Evolutionary conservation across 1,139 yeast species (phyloP).

Genomic region (Candida freyschussii): DNA sequence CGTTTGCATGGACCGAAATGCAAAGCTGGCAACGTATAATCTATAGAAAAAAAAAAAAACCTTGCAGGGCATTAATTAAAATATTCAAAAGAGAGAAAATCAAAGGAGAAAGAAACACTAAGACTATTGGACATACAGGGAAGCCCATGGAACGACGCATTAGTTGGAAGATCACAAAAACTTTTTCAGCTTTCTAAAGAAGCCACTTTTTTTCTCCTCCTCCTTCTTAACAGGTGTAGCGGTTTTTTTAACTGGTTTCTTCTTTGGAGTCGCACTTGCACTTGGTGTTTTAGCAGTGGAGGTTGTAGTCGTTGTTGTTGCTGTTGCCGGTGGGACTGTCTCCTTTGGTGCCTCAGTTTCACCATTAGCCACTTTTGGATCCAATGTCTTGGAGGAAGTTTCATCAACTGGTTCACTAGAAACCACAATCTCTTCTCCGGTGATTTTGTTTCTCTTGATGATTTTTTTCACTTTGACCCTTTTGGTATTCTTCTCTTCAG

Average conservation of each 20-base stretch:
- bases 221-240: conserved; percentile 5
- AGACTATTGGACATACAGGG: no score
- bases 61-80: no score
- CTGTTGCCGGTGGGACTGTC: not conserved
- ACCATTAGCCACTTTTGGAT: conserved; percentile 14
- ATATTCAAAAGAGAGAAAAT: no score
- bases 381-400: conserved; percentile 15
- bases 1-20: no score
- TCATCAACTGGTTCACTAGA: conserved; percentile 26
- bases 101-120: no score
- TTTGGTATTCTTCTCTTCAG: conserved; percentile 17
- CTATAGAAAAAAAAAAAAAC: no score
- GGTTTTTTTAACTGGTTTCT: conserved; percentile 8
- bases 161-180: no score
- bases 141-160: no score
- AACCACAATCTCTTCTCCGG: conserved; percentile 34
- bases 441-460: conserved; percentile 33
- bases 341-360: conserved; percentile 7
- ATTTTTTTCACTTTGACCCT: conserved; percentile 29
- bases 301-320: no score
- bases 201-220: conserved; percentile 21
- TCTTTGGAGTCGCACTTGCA: conserved; percentile 1
- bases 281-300: conserved; percentile 1
- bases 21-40: no score
- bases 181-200: conserved; percentile 21